Evolutionary conservation across 208 protist genomes (phyloP), one percentile per base, ranked within the genome.

Genomic region (Leishmania tropica): DNA sequence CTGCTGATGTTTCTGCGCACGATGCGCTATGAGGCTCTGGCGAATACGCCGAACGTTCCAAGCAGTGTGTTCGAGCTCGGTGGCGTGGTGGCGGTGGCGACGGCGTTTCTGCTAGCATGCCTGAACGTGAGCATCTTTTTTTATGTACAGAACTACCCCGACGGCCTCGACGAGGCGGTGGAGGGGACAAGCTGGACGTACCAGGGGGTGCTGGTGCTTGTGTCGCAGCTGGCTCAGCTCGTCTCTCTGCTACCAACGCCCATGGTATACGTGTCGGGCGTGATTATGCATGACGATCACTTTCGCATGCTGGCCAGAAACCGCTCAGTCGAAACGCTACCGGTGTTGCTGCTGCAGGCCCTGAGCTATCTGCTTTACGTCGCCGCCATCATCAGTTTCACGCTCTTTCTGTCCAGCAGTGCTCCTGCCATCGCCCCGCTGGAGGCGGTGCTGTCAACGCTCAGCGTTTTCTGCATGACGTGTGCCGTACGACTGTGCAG

Each of bases 1-100:
- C 68, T 91, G 74, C 78, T 96, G 45, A 81, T 94, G 42, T 85
- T 96, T 56, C 81, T 94, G 45, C 88, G 92, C 75, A 93, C 88
- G 28, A 84, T 89, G 17, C 81, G 78, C 62, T 89, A 87, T 68
- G 73, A 78, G 60, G 58, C 68, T 21, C 21, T 54, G 40, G n/a
- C 40, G 8, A 45, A 64, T 5, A 45, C 73, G 11, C n/a, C 85
- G 42, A 42, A 48, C 42, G 21, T 85, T 13, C 71, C 85, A 37
- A 84, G 58, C 64, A 84, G 84, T 76, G 75, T 90, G 19, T 79
- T 90, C 35, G 81, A 88, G 35, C 90, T 90, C 24, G 87, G 85
- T 64, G 83, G 86, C 47, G 62, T 88, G 35, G 68, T 87, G 47
- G 74, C 84, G 6, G 84, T 90, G 28, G 80, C 76, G 19, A 81